These are phyloP conservation scores for Senna siamea DNA, from an alignment of 306 rosid genomes.

Conservation along the genomic window DNA sequence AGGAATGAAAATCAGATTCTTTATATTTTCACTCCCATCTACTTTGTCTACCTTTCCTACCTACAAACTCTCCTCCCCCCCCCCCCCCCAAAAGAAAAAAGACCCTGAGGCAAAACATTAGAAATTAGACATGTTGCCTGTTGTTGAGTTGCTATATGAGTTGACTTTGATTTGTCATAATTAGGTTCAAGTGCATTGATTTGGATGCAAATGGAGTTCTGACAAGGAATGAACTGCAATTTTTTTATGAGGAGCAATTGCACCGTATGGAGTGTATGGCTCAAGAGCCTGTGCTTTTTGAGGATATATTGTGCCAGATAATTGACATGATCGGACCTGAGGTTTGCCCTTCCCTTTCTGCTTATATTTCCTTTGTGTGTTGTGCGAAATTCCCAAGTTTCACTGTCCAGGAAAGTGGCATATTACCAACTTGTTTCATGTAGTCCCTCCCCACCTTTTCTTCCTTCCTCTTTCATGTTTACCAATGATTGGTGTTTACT, in stretches of 20 bases:
- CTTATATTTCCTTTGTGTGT: conserved; percentile 35
- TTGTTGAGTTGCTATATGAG: conserved; percentile 25
- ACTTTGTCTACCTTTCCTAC: conserved; percentile 22
- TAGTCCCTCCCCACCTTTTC: conserved; percentile 15
- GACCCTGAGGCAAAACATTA: conserved; percentile 17
- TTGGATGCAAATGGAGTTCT: conserved; percentile 94
- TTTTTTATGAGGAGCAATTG: conserved; percentile 98
- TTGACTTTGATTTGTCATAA: conserved; percentile 39
- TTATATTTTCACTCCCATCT: conserved; percentile 19
- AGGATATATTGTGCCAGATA: conserved; percentile 96
- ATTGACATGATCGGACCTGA: conserved; percentile 96
- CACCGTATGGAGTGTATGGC: conserved; percentile 99
- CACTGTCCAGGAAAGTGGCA: conserved; percentile 18
- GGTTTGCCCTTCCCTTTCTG: conserved; percentile 59
- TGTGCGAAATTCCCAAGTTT: neutral
- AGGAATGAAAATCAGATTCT: neutral
- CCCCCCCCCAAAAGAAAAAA: neutral
- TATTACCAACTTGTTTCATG: conserved; percentile 1
- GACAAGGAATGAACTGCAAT: conserved; percentile 93
- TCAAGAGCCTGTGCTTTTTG: conserved; percentile 98
- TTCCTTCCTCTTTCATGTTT: neutral
- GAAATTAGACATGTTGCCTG: conserved; percentile 9
- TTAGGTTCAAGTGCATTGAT: conserved; percentile 98
- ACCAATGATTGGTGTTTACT: conserved; percentile 29
- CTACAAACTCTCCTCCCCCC: too few relatives aligned